Conservation (phyloP, 257 asterid species). For the Ligustrum vulgare region DNA sequence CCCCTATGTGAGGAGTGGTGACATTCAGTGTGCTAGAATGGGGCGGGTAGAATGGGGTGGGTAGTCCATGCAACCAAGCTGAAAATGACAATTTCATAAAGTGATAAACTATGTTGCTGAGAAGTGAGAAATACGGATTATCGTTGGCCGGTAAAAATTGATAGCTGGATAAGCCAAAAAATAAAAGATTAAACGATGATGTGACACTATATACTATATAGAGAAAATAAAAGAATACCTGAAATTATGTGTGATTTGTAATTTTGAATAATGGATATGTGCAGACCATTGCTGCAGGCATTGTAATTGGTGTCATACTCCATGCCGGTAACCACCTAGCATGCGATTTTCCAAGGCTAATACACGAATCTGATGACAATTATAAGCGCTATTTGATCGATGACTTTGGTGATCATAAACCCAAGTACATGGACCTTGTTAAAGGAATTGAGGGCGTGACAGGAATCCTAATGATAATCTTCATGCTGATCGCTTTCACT, state of each 20-base stretch:
- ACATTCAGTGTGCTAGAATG: too few relatives aligned
- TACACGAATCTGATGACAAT: conserved; percentile 32
- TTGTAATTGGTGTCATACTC: conserved; percentile 78
- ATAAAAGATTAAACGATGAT: background rate
- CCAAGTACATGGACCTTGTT: conserved; percentile 59
- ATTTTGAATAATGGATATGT: conserved; percentile 13
- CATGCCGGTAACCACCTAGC: conserved; percentile 97
- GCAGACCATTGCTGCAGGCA: conserved; percentile 92
- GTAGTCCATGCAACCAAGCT: background rate
- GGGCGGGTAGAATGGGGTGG: too few relatives aligned
- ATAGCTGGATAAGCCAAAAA: background rate
- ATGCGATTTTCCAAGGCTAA: conserved; percentile 91
- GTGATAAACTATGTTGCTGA: background rate
- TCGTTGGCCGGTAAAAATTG: background rate
- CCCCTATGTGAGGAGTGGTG: too few relatives aligned
- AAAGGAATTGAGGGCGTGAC: conserved; percentile 80
- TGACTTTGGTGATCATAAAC: conserved; percentile 60
- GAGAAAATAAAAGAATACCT: background rate
- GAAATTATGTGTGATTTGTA: background rate
- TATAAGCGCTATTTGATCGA: conserved; percentile 41
- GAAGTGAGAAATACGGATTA: too few relatives aligned
- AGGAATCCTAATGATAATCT: conserved; percentile 72
- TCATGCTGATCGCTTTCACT: conserved; percentile 76
- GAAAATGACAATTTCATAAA: background rate
- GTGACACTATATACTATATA: background rate